Percentiles rank a stretch among this genome's conserved stretches.
phyloP scores from a whole-genome alignment of 164 flowering plant species.

The Cinnamomum chago region DNA sequence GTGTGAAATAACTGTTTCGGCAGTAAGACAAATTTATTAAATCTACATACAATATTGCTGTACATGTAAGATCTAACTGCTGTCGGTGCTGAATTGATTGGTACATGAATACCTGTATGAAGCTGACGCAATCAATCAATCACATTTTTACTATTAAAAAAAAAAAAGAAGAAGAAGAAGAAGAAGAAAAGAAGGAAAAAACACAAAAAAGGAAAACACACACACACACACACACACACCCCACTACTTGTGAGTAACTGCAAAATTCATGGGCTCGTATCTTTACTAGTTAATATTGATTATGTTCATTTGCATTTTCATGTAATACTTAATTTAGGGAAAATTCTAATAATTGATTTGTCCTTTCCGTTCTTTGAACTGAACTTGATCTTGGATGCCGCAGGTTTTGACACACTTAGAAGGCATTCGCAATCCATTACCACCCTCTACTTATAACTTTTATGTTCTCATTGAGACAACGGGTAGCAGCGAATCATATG shows the following conservation, averaged over 20 bases:
- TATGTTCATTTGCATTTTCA: background rate
- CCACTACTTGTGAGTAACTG: too few species aligned
- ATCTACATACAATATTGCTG: background rate
- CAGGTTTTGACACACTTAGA: constrained; percentile 83
- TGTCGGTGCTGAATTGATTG: background rate
- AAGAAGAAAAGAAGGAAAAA: too few species aligned
- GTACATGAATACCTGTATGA: background rate
- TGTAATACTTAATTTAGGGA: background rate
- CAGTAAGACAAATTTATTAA: background rate
- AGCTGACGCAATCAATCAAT: background rate
- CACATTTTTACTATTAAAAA: background rate
- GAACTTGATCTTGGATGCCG: constrained; percentile 8
- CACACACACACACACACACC: too few species aligned
- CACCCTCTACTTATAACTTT: constrained; percentile 63
- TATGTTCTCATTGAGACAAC: constrained; percentile 94
- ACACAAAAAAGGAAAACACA: too few species aligned
- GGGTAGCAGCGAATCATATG: constrained; percentile 75
- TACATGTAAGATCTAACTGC: background rate
- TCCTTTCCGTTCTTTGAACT: background rate
- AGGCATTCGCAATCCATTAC: constrained; percentile 87
- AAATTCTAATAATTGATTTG: too few species aligned
- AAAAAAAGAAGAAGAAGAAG: too few species aligned
- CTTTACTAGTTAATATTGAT: background rate
- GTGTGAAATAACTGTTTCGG: too few species aligned
- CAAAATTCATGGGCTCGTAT: too few species aligned